Conservation (phyloP, 2,329 filamentous ascomycete genomes). For the Penicillium occitanis region DNA sequence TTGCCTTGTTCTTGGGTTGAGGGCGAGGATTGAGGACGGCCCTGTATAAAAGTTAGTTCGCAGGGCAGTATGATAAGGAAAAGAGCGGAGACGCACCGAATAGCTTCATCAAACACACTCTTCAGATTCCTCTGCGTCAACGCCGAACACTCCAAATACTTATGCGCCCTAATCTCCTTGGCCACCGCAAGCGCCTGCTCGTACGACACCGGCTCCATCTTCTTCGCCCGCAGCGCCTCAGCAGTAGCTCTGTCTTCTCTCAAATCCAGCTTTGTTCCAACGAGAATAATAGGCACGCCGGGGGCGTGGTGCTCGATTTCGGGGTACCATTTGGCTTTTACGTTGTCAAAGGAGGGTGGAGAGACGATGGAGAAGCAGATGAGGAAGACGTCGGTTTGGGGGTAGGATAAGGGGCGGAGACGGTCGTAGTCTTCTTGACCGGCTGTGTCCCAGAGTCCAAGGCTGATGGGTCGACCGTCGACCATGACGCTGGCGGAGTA, state of each 20-base stretch:
- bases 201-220: conserved; percentile 96
- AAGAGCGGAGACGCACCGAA: conserved; percentile 66
- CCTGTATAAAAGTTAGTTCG: conserved; percentile 28
- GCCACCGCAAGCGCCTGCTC: conserved; percentile 85
- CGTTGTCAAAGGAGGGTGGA: conserved; percentile 97
- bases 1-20: conserved; percentile 46
- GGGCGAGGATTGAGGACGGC: conserved; percentile 52
- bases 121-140: conserved; percentile 95
- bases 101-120: conserved; percentile 98
- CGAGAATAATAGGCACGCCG: conserved; percentile 91
- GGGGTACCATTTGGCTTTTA: conserved; percentile 98
- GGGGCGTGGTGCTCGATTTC: conserved; percentile 97
- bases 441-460: conserved; percentile 97
- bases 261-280: conserved; percentile 95
- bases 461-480: conserved; percentile 93
- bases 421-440: conserved; percentile 98
- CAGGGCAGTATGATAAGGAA: not conserved
- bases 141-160: conserved; percentile 97
- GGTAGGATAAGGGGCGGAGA: conserved; percentile 91
- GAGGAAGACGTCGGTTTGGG: conserved; percentile 96
- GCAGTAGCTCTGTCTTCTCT: conserved; percentile 82
- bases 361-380: conserved; percentile 99
- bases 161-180: conserved; percentile 93
- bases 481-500: conserved; percentile 99
- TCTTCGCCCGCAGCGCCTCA: conserved; percentile 80